These are phyloP conservation scores for Cutaneotrichosporon dermatis DNA, from an alignment of 1,284 basidiomycete species.

Conservation along the genomic window DNA sequence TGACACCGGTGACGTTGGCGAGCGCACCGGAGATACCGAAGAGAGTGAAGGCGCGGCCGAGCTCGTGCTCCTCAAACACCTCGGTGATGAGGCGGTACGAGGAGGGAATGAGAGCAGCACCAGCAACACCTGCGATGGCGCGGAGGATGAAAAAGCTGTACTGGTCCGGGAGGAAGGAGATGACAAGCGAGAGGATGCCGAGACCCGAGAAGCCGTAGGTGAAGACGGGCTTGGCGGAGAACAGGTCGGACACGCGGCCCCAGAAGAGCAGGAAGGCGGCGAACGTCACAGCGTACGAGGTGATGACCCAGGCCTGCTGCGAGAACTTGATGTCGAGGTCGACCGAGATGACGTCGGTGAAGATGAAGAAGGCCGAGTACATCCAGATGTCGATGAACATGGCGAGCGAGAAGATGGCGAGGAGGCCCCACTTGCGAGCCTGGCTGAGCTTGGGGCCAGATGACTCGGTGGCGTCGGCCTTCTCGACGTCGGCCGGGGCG, in stretches of 20 bases:
- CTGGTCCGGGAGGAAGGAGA: conserved; percentile 34
- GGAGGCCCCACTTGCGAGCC: conserved; percentile 27
- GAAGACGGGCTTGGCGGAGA: conserved; percentile 37
- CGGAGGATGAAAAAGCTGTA: conserved; percentile 36
- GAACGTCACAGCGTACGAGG: conserved; percentile 41
- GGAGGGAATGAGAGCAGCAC: conserved; percentile 37
- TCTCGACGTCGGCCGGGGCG: not conserved
- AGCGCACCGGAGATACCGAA: conserved; percentile 44
- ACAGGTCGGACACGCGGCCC: conserved; percentile 40
- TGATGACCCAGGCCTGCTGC: conserved; percentile 25
- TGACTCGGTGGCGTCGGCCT: not conserved
- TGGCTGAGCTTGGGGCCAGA: conserved; percentile 6
- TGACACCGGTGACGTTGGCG: conserved; percentile 38
- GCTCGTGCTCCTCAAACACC: conserved; percentile 35
- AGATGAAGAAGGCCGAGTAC: conserved; percentile 24
- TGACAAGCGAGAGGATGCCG: conserved; percentile 29
- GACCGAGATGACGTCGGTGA: conserved; percentile 16
- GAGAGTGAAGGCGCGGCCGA: conserved; percentile 36
- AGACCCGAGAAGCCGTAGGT: conserved; percentile 29
- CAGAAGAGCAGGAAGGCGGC: conserved; percentile 38
- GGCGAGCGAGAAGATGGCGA: conserved; percentile 26
- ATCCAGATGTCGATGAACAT: conserved; percentile 34
- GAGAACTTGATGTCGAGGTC: conserved; percentile 17
- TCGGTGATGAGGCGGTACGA: conserved; percentile 44
- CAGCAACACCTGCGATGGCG: conserved; percentile 34